phyloP scores from a whole-genome alignment of 805 yeast genomes.

The Metschnikowia lochheadii region DNA sequence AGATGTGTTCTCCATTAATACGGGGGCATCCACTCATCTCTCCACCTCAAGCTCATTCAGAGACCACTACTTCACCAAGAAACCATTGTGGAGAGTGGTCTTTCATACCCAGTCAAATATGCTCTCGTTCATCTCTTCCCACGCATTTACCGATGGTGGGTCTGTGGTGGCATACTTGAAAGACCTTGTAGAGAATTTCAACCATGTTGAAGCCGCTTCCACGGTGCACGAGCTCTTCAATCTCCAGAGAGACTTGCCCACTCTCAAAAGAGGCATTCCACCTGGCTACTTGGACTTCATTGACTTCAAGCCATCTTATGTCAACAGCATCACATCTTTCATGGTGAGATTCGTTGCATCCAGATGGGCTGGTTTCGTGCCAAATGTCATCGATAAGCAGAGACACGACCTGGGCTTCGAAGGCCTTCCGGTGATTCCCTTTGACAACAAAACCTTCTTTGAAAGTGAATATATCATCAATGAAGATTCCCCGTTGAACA shows the following conservation, averaged over 20 bases:
- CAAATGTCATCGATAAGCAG: conserved; percentile 7
- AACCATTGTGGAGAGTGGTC: conserved; percentile 8
- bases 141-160: conserved; percentile 10
- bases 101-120: conserved; percentile 7
- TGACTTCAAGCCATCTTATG: conserved; percentile 5
- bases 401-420: conserved; percentile 9
- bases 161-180: conserved; percentile 9
- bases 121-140: conserved; percentile 10
- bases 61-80: background rate
- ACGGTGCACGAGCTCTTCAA: conserved; percentile 2
- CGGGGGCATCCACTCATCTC: conserved; percentile 1
- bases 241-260: conserved; percentile 6
- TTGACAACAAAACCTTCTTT: conserved; percentile 5
- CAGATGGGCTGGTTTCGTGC: conserved; percentile 8
- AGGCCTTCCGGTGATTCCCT: conserved; percentile 6
- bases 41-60: conserved; percentile 1
- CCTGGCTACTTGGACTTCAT: conserved; percentile 5
- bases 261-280: conserved; percentile 5
- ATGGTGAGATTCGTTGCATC: conserved; percentile 1
- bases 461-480: conserved; percentile 6
- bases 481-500: conserved; percentile 7
- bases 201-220: background rate
- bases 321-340: background rate
- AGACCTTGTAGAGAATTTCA: conserved; percentile 8
- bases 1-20: conserved; percentile 3